These are phyloP conservation scores for Debaryomyces subglobosus DNA, from an alignment of 1,139 yeast genomes.

Conservation along the genomic window DNA sequence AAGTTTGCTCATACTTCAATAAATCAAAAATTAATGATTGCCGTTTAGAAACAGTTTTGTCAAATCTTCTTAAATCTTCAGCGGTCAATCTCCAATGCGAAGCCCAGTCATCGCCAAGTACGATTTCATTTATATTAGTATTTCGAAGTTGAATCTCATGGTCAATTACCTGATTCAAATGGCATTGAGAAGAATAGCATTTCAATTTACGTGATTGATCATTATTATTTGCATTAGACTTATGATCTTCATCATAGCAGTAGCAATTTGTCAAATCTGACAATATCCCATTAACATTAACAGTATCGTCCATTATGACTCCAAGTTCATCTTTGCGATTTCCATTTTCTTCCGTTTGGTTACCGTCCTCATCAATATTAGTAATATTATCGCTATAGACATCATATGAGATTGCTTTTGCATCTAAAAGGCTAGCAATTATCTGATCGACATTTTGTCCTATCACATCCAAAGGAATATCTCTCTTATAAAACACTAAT, in stretches of 20 bases:
- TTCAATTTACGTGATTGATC: slow-evolving; percentile 20
- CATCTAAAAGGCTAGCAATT: slow-evolving; percentile 46
- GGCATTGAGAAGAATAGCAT: slow-evolving; percentile 45
- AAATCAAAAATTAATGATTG: slow-evolving; percentile 82
- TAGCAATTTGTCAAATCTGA: slow-evolving; percentile 43
- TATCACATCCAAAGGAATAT: slow-evolving; percentile 56
- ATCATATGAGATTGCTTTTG: slow-evolving; percentile 42
- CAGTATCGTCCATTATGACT: slow-evolving; percentile 25
- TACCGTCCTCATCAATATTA: background rate
- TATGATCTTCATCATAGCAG: slow-evolving; percentile 33
- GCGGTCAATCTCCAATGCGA: slow-evolving; percentile 70
- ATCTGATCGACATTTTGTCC: slow-evolving; percentile 59
- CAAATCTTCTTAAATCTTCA: slow-evolving; percentile 57
- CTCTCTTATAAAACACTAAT: slow-evolving; percentile 53
- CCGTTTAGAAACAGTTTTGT: slow-evolving; percentile 58
- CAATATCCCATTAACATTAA: slow-evolving; percentile 38
- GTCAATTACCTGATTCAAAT: slow-evolving; percentile 39
- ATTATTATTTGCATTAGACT: slow-evolving; percentile 12
- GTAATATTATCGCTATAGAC: background rate
- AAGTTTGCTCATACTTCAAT: slow-evolving; percentile 74
- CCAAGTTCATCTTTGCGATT: slow-evolving; percentile 22
- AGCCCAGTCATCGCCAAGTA: slow-evolving; percentile 67
- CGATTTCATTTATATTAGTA: slow-evolving; percentile 40
- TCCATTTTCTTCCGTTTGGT: background rate
- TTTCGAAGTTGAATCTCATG: slow-evolving; percentile 37